phyloP scores from a whole-genome alignment of 2,329 filamentous ascomycete genomes.

The Sclerotinia borealis region DNA sequence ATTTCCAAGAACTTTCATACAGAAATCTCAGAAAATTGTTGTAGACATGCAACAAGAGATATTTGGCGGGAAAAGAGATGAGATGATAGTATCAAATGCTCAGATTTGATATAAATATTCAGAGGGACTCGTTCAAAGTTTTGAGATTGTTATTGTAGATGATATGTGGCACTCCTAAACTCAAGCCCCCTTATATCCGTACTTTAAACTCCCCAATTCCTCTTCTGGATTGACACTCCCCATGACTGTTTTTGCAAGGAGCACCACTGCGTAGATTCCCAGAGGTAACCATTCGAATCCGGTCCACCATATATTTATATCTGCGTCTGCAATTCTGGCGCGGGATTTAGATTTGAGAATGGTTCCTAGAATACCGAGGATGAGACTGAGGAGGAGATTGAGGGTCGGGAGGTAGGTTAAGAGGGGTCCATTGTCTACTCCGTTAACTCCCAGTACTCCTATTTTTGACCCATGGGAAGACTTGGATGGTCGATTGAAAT shows the following conservation, averaged over 20 bases:
- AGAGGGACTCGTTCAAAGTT: background rate
- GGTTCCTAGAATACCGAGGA: conserved; percentile 43
- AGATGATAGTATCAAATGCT: background rate
- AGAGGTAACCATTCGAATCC: conserved; percentile 47
- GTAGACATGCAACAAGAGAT: background rate
- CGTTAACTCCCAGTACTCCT: background rate
- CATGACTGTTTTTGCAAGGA: conserved; percentile 61
- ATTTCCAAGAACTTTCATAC: background rate
- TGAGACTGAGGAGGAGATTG: conserved; percentile 50
- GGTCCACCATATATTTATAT: conserved; percentile 30
- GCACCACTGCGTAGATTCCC: conserved; percentile 53
- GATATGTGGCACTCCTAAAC: background rate
- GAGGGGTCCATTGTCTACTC: conserved; percentile 40
- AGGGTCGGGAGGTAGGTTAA: conserved; percentile 53
- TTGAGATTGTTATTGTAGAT: background rate
- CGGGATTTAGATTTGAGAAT: conserved; percentile 14
- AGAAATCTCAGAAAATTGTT: background rate
- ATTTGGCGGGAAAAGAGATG: background rate
- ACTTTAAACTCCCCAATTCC: conserved; percentile 56
- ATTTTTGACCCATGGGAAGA: background rate
- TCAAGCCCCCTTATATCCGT: conserved; percentile 62
- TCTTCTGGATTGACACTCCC: conserved; percentile 58
- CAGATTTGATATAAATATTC: background rate
- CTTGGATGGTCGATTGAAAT: conserved; percentile 6
- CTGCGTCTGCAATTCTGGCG: conserved; percentile 19